Evolutionary conservation across 257 asterid species (phyloP).

Genomic region (Nicotiana sylvestris): DNA sequence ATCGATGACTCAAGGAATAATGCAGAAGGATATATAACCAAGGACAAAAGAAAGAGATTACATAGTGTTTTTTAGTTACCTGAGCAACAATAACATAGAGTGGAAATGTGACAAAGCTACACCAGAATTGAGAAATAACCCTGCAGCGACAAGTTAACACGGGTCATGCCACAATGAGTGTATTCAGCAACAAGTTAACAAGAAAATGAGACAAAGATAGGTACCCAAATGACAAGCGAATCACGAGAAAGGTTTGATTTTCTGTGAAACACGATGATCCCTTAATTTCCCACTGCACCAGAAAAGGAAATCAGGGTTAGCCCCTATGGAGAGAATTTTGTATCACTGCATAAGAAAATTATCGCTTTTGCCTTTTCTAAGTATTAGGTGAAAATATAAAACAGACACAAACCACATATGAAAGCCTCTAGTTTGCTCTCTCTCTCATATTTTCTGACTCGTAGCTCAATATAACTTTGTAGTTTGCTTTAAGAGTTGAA

Average conservation of each 20-base stretch:
- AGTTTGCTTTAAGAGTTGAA: not conserved
- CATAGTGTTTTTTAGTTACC: slow-evolving; percentile 31
- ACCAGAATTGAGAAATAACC: slow-evolving; percentile 87
- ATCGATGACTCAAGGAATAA: not conserved
- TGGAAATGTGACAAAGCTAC: slow-evolving; percentile 97
- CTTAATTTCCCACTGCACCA: slow-evolving; percentile 70
- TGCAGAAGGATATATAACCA: not conserved
- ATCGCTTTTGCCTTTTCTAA: not conserved
- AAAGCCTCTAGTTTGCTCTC: not conserved
- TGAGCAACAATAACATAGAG: slow-evolving; percentile 84
- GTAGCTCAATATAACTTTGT: not conserved
- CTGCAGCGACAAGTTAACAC: slow-evolving; percentile 31
- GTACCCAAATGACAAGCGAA: slow-evolving; percentile 81
- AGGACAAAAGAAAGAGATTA: not conserved
- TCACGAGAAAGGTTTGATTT: slow-evolving; percentile 42
- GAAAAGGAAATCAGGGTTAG: not conserved
- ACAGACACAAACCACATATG: not conserved
- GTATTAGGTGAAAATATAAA: not conserved
- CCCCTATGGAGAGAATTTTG: not conserved
- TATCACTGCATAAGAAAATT: not conserved
- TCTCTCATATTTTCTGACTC: not conserved
- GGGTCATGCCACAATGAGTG: not conserved
- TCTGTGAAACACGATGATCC: slow-evolving; percentile 55
- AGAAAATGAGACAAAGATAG: not conserved
- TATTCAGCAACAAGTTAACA: slow-evolving; percentile 1